Evolutionary conservation across 2,329 filamentous ascomycete genomes (phyloP).

Genomic region (Chalaropsis ovoidea): DNA sequence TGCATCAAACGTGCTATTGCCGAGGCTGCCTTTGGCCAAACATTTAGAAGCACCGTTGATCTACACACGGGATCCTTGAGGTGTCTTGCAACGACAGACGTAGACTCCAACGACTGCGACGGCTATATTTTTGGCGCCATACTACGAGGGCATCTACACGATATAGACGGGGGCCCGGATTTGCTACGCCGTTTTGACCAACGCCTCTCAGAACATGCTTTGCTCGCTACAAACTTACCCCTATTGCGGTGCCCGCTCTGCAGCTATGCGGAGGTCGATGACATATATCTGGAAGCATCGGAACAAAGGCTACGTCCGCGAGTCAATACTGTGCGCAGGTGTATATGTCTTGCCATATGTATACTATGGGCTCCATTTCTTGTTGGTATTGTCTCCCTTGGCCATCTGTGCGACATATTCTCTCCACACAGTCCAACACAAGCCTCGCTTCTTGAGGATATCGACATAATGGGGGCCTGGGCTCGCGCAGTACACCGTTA

Average conservation of each 20-base stretch:
- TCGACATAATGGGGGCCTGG: slow-evolving; percentile 39
- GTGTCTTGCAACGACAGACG: slow-evolving; percentile 45
- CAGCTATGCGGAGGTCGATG: slow-evolving; percentile 79
- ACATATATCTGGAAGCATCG: slow-evolving; percentile 45
- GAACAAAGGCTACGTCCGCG: not conserved
- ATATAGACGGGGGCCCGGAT: slow-evolving; percentile 35
- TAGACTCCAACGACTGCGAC: not conserved
- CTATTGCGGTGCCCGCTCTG: slow-evolving; percentile 85
- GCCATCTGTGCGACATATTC: not conserved
- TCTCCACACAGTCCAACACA: not conserved
- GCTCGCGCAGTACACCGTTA: slow-evolving; percentile 54
- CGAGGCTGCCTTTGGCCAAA: slow-evolving; percentile 87
- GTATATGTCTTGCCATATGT: not conserved
- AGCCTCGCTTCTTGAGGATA: not conserved
- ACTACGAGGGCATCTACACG: not conserved
- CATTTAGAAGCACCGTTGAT: slow-evolving; percentile 75
- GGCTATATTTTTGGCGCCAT: not conserved
- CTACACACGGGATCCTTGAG: slow-evolving; percentile 60
- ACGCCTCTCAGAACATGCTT: slow-evolving; percentile 63
- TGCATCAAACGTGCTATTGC: slow-evolving; percentile 74
- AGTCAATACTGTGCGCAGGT: not conserved
- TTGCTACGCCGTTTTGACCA: slow-evolving; percentile 65
- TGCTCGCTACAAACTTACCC: slow-evolving; percentile 62
- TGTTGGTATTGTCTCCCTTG: not conserved
- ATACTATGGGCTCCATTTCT: not conserved